These are phyloP conservation scores for Paracamarosporium sp. DNA, from an alignment of 2,329 filamentous ascomycete species.

Conservation along the genomic window DNA sequence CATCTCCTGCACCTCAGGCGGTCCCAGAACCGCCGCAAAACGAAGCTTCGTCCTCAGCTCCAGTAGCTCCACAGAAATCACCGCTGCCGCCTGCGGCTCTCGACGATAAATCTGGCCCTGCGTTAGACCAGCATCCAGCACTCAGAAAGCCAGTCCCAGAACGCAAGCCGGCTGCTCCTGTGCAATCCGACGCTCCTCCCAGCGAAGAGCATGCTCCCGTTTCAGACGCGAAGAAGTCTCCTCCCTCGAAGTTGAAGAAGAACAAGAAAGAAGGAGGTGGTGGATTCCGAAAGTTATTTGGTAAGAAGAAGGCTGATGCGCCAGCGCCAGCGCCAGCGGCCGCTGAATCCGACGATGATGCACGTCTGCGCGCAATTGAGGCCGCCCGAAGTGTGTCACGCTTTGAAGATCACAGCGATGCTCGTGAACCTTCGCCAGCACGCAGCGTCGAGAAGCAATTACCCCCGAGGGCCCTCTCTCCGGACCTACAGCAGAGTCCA, in stretches of 20 bases:
- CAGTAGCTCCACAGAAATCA: slow-evolving; percentile 38
- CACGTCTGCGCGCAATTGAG: slow-evolving; percentile 26
- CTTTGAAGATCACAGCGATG: slow-evolving; percentile 27
- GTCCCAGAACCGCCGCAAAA: slow-evolving; percentile 15
- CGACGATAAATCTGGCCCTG: slow-evolving; percentile 35
- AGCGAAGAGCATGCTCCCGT: slow-evolving; percentile 27
- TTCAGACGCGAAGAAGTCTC: slow-evolving; percentile 34
- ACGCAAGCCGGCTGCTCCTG: slow-evolving; percentile 27
- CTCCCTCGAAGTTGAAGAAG: slow-evolving; percentile 47
- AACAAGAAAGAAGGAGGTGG: slow-evolving; percentile 45
- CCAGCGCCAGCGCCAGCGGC: slow-evolving; percentile 18
- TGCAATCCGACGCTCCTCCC: slow-evolving; percentile 19
- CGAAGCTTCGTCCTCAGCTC: slow-evolving; percentile 41
- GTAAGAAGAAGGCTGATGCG: slow-evolving; percentile 44
- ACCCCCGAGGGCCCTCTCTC: slow-evolving; percentile 26
- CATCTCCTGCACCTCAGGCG: slow-evolving; percentile 35
- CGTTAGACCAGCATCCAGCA: slow-evolving; percentile 51
- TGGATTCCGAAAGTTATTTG: slow-evolving; percentile 50
- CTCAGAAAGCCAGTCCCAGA: slow-evolving; percentile 45
- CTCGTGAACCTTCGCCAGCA: slow-evolving; percentile 34
- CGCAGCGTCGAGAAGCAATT: slow-evolving; percentile 28
- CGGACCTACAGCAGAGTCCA: slow-evolving; percentile 33
- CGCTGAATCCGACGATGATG: slow-evolving; percentile 23
- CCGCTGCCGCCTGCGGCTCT: slow-evolving; percentile 16
- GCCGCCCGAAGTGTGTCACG: slow-evolving; percentile 32